These are phyloP conservation scores for Arctium lappa DNA, from an alignment of 129 eudicot genomes.

Conservation along the genomic window DNA sequence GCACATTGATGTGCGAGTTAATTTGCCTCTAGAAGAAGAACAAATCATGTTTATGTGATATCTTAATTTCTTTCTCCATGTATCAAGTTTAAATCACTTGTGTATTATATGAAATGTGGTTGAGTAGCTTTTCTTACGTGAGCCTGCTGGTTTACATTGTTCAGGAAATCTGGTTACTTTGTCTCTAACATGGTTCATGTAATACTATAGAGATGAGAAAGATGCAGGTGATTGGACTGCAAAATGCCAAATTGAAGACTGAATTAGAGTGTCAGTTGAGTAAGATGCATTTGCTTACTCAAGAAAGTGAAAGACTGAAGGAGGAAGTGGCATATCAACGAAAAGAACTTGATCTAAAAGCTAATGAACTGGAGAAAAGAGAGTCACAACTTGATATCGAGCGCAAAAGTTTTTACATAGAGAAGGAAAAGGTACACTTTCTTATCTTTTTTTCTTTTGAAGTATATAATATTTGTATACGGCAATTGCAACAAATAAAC, in stretches of 20 bases:
- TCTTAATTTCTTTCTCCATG: neutral
- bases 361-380: constrained; percentile 35
- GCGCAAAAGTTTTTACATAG: constrained; percentile 33
- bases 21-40: neutral
- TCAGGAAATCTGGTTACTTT: neutral
- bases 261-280: constrained; percentile 43
- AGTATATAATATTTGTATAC: neutral
- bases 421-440: constrained; percentile 39
- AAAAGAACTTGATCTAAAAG: constrained; percentile 47
- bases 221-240: constrained; percentile 43
- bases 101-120: neutral
- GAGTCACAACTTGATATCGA: constrained; percentile 37
- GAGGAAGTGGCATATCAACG: constrained; percentile 40
- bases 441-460: neutral
- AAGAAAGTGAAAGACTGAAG: constrained; percentile 46
- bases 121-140: neutral
- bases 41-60: neutral
- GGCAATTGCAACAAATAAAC: neutral
- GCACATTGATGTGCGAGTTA: neutral
- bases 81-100: neutral
- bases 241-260: constrained; percentile 45
- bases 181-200: constrained; percentile 14
- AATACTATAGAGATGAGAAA: constrained; percentile 47
- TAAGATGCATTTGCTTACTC: constrained; percentile 40
- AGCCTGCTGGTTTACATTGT: neutral